Base-by-base conservation (phyloP, 495 filamentous ascomycete species). In the Cudoniella acicularis region DNA sequence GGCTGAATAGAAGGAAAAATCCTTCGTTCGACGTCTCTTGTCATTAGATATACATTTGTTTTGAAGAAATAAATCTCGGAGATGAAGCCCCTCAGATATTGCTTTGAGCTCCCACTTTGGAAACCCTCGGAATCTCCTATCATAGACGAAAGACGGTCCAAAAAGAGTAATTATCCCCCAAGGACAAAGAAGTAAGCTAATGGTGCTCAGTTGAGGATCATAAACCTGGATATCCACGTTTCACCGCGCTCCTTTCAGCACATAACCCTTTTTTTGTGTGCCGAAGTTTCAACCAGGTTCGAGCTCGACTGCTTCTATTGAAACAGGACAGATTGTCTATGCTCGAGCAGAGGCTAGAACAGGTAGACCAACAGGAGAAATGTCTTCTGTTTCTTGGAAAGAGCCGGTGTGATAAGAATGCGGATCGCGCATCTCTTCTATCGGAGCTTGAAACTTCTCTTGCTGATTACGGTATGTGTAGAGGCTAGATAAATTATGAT, bases 191-290 rank as follows among this genome's bases (percentile, higher is more conserved):
- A n/a, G n/a, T n/a, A n/a, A n/a, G n/a, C n/a, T n/a, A n/a, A n/a
- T n/a, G n/a, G n/a, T n/a, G n/a, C n/a, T 41, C 36, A 74, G 73
- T 73, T 24, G 70, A 74, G 30, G 69, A 70, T 26, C 72, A 63
- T 61, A 53, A 42, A 17, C 13, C 56, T 2, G 72, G 73, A 1
- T 75, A 73, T 63, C 73, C 72, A 30, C 67, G 63, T 2, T 68
- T 68, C 52, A 45, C 70, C 2, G 70, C 71, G 16, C 67, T 73
- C 11, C 10, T 72, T 4, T 51, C 60, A 16, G 45, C 70, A 0
- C 56, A 73, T 46, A 40, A 59, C 8, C 47, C 67, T n/a, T 74
- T 64, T 18, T 57, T 62, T 21, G 11, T 73, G 11, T 73, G 42
- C 47, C 67, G 73, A 2, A 66, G 67, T 3, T 74, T 76, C 58